These are phyloP conservation scores for Jimgerdemannia flammicorona DNA, from an alignment of 192 early-diverging fungal species.

Conservation along the genomic window DNA sequence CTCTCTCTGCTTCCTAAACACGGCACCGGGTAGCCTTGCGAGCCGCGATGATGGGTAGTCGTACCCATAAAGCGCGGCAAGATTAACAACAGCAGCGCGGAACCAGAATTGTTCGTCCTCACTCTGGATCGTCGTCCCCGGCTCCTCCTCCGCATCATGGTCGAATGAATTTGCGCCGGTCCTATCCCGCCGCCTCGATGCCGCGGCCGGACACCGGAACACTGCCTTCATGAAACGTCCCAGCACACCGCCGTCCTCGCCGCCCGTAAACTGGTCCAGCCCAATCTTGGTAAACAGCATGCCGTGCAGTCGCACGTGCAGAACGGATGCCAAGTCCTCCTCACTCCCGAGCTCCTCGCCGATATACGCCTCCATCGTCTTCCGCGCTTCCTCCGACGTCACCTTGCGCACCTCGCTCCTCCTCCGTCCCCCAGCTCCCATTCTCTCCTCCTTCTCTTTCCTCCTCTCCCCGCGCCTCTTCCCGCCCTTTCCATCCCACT, in stretches of 20 bases:
- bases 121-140: background rate
- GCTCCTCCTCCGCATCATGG: background rate
- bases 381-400: constrained; percentile 2
- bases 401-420: constrained; percentile 10
- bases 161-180: background rate
- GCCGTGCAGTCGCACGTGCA: constrained; percentile 46
- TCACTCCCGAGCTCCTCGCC: constrained; percentile 10
- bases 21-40: background rate
- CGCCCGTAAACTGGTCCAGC: constrained; percentile 44
- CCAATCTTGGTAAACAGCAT: constrained; percentile 60
- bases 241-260: constrained; percentile 17
- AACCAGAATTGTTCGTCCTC: constrained; percentile 43
- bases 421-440: constrained; percentile 7
- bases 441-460: background rate
- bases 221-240: constrained; percentile 8
- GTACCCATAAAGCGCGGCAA: constrained; percentile 46
- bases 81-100: constrained; percentile 37
- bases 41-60: constrained; percentile 28
- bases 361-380: constrained; percentile 1
- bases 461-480: constrained; percentile 3
- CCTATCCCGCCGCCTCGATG: background rate
- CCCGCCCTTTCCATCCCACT: background rate
- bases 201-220: background rate
- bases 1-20: constrained; percentile 1
- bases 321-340: constrained; percentile 3